Evolutionary conservation across 2,329 filamentous ascomycete species (phyloP).

Genomic region (Calonectria pteridis): DNA sequence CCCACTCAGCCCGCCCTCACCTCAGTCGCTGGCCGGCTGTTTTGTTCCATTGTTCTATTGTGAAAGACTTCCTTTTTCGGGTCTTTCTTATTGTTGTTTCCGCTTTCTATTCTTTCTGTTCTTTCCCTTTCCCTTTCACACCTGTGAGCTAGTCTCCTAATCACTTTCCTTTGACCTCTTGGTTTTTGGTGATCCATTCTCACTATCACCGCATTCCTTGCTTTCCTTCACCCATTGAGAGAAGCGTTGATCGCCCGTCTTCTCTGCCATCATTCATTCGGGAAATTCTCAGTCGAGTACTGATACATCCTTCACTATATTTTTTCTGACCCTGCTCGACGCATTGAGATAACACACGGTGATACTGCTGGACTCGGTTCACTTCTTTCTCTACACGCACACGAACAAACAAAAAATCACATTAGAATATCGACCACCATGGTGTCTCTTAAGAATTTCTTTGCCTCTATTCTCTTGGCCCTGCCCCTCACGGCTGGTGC

Average conservation of each 20-base stretch:
- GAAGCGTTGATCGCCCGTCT: constrained; percentile 49
- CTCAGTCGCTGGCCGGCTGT: constrained; percentile 40
- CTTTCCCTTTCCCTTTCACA: constrained; percentile 36
- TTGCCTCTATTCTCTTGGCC: constrained; percentile 41
- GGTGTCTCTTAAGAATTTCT: constrained; percentile 42
- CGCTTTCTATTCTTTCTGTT: constrained; percentile 33
- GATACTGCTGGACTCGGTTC: constrained; percentile 48
- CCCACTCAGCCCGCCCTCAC: constrained; percentile 35
- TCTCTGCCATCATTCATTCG: constrained; percentile 41
- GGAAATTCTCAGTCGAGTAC: constrained; percentile 26
- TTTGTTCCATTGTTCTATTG: constrained; percentile 45
- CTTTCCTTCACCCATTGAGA: constrained; percentile 41
- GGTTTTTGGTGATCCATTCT: constrained; percentile 33
- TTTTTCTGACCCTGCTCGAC: constrained; percentile 32
- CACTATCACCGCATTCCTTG: constrained; percentile 27
- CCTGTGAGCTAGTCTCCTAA: constrained; percentile 44
- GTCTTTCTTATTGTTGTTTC: constrained; percentile 38
- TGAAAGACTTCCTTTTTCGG: constrained; percentile 42
- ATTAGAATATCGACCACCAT: constrained; percentile 37
- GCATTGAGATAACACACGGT: constrained; percentile 35
- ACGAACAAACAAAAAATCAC: constrained; percentile 23
- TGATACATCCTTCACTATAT: constrained; percentile 28
- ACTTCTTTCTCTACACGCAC: constrained; percentile 29
- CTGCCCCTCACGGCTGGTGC: constrained; percentile 45
- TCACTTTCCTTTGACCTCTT: constrained; percentile 40